Percentiles rank a stretch among this genome's conserved stretches.
These are phyloP conservation scores for Eimeria nieschulzi DNA, from an alignment of 169 alveolate species.

Conservation along the genomic window DNA sequence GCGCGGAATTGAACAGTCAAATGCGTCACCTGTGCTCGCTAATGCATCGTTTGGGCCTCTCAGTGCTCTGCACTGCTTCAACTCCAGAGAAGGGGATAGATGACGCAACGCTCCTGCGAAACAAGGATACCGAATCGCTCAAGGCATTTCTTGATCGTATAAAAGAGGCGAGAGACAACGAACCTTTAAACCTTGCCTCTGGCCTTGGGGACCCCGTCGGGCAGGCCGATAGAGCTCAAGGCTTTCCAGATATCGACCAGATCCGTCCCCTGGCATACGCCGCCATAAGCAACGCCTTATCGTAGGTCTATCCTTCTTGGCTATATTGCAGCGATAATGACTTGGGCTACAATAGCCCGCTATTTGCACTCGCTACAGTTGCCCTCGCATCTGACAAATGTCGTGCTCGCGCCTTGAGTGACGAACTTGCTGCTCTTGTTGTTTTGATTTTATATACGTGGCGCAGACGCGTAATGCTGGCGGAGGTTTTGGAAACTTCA, in stretches of 20 bases:
- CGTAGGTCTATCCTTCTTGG: conserved; percentile 37
- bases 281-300: conserved; percentile 47
- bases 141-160: conserved; percentile 51
- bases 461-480: conserved; percentile 52
- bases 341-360: not conserved
- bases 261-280: conserved; percentile 71
- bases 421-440: too few species aligned
- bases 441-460: not conserved
- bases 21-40: conserved; percentile 58
- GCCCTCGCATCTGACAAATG: not conserved
- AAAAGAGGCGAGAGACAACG: conserved; percentile 28
- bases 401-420: too few species aligned
- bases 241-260: conserved; percentile 69
- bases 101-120: conserved; percentile 4
- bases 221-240: conserved; percentile 43
- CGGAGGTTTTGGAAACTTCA: conserved; percentile 42
- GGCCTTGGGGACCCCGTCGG: conserved; percentile 67
- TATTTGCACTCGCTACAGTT: not conserved
- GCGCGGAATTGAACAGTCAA: conserved; percentile 48
- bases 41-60: conserved; percentile 64
- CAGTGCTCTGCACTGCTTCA: conserved; percentile 66
- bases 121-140: conserved; percentile 50
- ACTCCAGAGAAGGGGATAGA: conserved; percentile 40
- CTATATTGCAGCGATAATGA: too few species aligned
- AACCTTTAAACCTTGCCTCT: conserved; percentile 38